Conservation (phyloP, 2,329 filamentous ascomycete species). For the Sclerotinia borealis region DNA sequence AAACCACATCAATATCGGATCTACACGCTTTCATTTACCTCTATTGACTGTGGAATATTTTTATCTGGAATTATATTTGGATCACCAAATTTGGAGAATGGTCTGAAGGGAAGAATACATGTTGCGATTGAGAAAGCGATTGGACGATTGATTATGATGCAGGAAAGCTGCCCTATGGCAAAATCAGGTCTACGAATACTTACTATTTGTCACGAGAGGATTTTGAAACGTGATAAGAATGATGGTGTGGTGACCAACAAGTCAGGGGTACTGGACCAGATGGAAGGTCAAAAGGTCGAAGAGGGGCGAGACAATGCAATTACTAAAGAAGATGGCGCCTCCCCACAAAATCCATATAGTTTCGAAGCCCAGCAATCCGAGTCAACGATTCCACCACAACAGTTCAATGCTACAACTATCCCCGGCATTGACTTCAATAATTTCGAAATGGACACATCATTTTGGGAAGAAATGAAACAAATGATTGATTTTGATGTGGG, state of each 20-base stretch:
- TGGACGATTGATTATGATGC: neutral
- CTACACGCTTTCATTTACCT: conserved; percentile 11
- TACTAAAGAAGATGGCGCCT: neutral
- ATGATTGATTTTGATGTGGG: conserved; percentile 5
- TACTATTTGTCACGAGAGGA: neutral
- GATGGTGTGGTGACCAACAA: neutral
- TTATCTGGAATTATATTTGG: neutral
- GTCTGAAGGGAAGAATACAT: neutral
- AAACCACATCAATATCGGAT: conserved; percentile 10
- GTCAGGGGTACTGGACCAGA: neutral
- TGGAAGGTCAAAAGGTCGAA: no score
- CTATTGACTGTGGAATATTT: conserved; percentile 4
- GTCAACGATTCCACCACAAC: no score
- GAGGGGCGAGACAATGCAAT: neutral
- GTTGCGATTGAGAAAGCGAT: neutral
- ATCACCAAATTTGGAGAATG: neutral
- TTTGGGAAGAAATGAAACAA: conserved; percentile 4
- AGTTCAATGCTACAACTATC: neutral
- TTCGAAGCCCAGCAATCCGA: neutral
- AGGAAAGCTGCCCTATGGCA: neutral
- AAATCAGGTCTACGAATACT: conserved; percentile 1
- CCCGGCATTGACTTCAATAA: neutral
- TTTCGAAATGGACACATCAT: neutral
- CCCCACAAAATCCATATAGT: neutral
- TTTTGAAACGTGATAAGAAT: neutral